Conservation (phyloP, 495 filamentous ascomycete species). For the Penicillium salamii region DNA sequence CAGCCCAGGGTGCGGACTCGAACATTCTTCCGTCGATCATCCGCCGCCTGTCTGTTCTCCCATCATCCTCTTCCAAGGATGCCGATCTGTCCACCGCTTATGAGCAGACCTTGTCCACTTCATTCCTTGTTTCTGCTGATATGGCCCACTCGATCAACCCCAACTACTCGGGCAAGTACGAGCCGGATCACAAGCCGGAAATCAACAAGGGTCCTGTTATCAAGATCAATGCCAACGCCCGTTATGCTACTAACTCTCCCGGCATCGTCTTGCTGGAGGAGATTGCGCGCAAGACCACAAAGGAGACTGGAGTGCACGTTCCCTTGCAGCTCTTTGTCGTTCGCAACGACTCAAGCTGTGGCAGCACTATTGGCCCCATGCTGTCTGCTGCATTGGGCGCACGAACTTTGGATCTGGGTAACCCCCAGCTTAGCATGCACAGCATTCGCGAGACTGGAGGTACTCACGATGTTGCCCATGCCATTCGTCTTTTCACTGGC, state of each 20-base stretch:
- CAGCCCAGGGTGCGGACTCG: constrained; percentile 90
- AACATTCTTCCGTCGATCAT: constrained; percentile 88
- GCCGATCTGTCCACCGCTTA: constrained; percentile 71
- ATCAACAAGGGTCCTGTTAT: constrained; percentile 96
- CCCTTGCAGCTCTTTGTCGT: constrained; percentile 96
- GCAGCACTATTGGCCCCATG: constrained; percentile 96
- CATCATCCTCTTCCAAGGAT: constrained; percentile 46
- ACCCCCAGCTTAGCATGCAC: constrained; percentile 97
- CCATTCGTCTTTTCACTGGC: constrained; percentile 78
- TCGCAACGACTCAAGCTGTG: constrained; percentile 89
- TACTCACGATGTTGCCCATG: constrained; percentile 82
- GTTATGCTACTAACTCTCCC: constrained; percentile 93
- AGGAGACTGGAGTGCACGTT: constrained; percentile 53
- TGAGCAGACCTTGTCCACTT: constrained; percentile 88
- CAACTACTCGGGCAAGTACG: constrained; percentile 90
- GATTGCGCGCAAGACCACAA: constrained; percentile 62
- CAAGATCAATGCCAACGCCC: constrained; percentile 96
- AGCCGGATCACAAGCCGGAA: constrained; percentile 82
- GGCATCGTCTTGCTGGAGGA: constrained; percentile 92
- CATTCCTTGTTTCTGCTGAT: constrained; percentile 93
- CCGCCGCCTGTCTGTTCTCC: constrained; percentile 79
- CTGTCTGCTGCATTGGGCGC: constrained; percentile 79
- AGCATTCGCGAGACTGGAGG: constrained; percentile 92
- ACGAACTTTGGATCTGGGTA: constrained; percentile 88
- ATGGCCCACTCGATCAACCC: constrained; percentile 96